These are phyloP conservation scores for Elaphomyces granulatus DNA, from an alignment of 495 filamentous ascomycete species.

Conservation along the genomic window DNA sequence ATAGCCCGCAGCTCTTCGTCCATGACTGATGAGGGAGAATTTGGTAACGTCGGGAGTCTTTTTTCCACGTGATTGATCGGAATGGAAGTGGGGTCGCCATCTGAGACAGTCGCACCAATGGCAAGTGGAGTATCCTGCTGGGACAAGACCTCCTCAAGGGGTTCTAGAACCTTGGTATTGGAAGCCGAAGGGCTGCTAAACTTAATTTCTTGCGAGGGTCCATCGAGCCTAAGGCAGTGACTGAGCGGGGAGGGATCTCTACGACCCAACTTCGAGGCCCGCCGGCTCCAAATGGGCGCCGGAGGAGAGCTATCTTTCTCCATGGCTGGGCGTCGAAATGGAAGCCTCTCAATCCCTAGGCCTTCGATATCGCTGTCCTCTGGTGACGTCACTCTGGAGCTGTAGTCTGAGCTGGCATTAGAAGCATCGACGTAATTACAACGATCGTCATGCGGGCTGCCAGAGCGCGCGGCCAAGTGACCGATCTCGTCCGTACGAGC, in stretches of 20 bases:
- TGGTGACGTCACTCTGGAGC: constrained; percentile 2
- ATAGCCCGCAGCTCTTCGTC: constrained; percentile 32
- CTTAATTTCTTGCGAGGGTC: neutral
- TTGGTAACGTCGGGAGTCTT: constrained; percentile 32
- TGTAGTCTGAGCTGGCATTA: constrained; percentile 3
- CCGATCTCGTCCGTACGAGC: neutral
- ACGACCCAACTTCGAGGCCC: constrained; percentile 4
- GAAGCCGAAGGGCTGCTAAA: neutral
- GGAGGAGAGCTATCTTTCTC: neutral
- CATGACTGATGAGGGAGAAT: constrained; percentile 35
- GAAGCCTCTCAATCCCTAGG: neutral
- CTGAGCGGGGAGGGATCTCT: constrained; percentile 1
- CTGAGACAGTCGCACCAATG: neutral
- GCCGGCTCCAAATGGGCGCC: neutral
- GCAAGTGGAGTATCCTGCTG: constrained; percentile 9
- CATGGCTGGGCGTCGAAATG: constrained; percentile 2
- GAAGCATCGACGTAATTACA: neutral
- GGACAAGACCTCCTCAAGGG: constrained; percentile 10
- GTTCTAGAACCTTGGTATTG: constrained; percentile 1
- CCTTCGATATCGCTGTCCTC: constrained; percentile 2
- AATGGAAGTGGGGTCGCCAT: constrained; percentile 2
- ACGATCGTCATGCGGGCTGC: neutral
- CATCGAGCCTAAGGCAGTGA: neutral
- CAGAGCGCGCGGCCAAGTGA: neutral
- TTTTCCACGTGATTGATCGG: constrained; percentile 22